Evolutionary conservation across 176 grass and related monocot species (phyloP), one percentile per base, ranked within the genome.

Genomic region (Dactylis glomerata): DNA sequence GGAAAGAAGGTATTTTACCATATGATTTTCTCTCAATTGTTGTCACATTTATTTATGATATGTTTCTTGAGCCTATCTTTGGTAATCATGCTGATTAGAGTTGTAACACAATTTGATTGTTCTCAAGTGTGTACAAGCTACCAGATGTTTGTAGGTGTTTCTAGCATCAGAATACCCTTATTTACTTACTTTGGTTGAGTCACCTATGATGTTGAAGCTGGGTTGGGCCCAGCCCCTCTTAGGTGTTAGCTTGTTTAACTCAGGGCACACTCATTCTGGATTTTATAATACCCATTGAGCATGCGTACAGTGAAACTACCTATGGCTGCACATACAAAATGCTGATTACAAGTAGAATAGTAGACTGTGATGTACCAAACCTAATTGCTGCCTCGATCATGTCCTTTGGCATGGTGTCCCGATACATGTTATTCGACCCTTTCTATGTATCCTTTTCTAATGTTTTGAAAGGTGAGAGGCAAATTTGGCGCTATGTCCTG

Each of bases 1-100:
- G 93, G 80, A 93, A 93, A 91, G 91, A 92, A 63, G 96, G 96
- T 94, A 85, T 61, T 72, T 76, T 40, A 28, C 52, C 49, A 37
- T 58, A 26, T 47, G 75, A 54, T 16, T 38, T 66, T 15, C 19
- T 89, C 12, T 63, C 5, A 51, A 59, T 27, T 81, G 10, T 30
- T 38, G 24, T 24, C 22, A 7, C 8, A 13, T 74, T 34, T 75
- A 36, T 51, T 17, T 73, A 32, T 83, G 23, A 52, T 27, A 55
- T 72, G 23, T 49, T 55, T 14, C 36, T 51, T 51, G 69, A 64
- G 74, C 6, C 19, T 63, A 63, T 56, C 4, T n/a, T 38, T 26
- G 30, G 10, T 75, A 30, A 26, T 11, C 12, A 16, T 73, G 52
- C 50, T 49, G 28, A 13, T 78, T 79, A 62, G 19, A 73, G 74